Evolutionary conservation across 164 flowering plant genomes (phyloP), one percentile per base, ranked within the genome.

Genomic region (Annona cherimola): DNA sequence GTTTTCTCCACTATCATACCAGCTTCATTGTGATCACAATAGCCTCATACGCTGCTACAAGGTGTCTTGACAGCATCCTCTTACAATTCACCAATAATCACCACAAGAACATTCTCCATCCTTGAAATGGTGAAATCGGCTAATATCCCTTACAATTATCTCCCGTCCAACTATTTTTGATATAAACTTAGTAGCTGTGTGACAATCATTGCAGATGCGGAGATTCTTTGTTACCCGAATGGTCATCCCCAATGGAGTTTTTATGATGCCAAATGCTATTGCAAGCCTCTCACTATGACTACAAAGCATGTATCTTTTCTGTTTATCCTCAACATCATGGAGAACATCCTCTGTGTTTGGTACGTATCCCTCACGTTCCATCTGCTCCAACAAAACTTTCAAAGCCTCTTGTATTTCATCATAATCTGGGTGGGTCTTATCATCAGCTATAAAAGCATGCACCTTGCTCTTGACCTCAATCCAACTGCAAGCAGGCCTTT

Each of bases 401-500:
- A 89, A 72, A 42, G 86, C 86, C 68, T 77, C 78, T n/a, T 77
- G 76, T 69, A 94, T 92, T 45, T 65, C 65, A 26, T 80, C 81
- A 74, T 86, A 85, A 64, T 41, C 68, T 0, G 94, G 91, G 73
- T 92, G 97, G 6, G 93, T 87, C 72, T 79, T 80, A 73, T 94
- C 96, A 42, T 90, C 93, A 3, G 94, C 79, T 46, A 85, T 76
- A 76, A 94, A 94, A 71, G 83, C 85, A 74, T 92, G 92, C 39
- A 86, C 79, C 70, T 80, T 79, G 76, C 78, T 86, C 69, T 84
- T 83, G 12, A 94, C 83, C 69, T 88, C 93, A 64, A 90, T 85
- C 97, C 97, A 94, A 81, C 97, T 94, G 75, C 88, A 87, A 66
- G 91, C 97, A 44, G 96, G 91, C 69, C 64, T 81, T 79, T 92